phyloP scores from a whole-genome alignment of 768 basidiomycete genomes.

The Infundibulicybe gibba region DNA sequence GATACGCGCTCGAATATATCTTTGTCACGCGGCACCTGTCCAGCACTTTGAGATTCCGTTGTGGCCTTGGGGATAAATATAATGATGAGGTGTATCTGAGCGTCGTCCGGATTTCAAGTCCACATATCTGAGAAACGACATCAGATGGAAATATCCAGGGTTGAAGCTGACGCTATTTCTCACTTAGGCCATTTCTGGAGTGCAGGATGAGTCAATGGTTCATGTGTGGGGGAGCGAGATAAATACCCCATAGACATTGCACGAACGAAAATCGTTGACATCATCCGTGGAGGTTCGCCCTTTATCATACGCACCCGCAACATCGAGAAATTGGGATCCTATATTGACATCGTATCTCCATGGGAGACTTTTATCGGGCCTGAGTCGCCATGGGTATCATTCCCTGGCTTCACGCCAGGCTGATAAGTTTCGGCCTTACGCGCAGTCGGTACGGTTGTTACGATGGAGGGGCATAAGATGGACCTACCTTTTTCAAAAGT shows the following conservation, averaged over 20 bases:
- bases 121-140: slow-evolving; percentile 43
- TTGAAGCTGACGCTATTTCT: slow-evolving; percentile 5
- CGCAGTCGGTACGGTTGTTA: background rate
- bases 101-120: slow-evolving; percentile 46
- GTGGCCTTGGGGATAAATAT: slow-evolving; percentile 42
- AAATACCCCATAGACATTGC: slow-evolving; percentile 48
- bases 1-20: slow-evolving; percentile 44
- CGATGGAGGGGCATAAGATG: background rate
- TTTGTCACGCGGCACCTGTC: slow-evolving; percentile 40
- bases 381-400: slow-evolving; percentile 30
- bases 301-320: slow-evolving; percentile 30
- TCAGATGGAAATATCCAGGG: background rate
- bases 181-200: slow-evolving; percentile 54
- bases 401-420: slow-evolving; percentile 10
- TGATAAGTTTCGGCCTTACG: slow-evolving; percentile 37
- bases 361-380: slow-evolving; percentile 36
- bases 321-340: slow-evolving; percentile 33
- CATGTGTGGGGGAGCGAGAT: background rate
- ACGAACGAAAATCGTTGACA: slow-evolving; percentile 39
- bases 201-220: background rate
- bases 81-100: slow-evolving; percentile 52
- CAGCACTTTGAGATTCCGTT: slow-evolving; percentile 40
- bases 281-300: slow-evolving; percentile 37
- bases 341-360: slow-evolving; percentile 28
- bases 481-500: slow-evolving; percentile 48